Base-by-base conservation (phyloP, 225 moss, liverwort and hornwort genomes). In the Rhytidiadelphus loreus region DNA sequence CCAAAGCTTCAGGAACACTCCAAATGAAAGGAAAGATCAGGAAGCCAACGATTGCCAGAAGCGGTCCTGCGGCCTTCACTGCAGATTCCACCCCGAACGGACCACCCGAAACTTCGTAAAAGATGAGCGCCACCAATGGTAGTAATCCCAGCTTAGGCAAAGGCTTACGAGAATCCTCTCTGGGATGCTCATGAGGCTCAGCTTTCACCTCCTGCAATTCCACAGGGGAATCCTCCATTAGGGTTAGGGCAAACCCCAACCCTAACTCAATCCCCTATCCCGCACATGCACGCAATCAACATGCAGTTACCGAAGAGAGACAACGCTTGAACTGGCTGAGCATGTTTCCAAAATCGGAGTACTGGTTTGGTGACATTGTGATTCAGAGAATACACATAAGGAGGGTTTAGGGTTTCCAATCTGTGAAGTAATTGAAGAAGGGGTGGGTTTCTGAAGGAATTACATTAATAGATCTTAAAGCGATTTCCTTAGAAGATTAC, bases 1-100 rank as follows among this genome's bases (percentile, higher is more conserved):
- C 89, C 35, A 97, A 92, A 11, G 97, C 98, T 92, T 99, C 97
- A 2, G 98, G 98, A 65, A 99, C 87, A 60, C 97, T 99, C 96
- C 96, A 99, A 19, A 99, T 84, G 66, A 97, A 92, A 10, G 98
- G 96, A 73, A 97, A 99, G 89, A 96, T 58, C 89, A 87, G 28
- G 84, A 97, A 99, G 61, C 96, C 99, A 12, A 95, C n/a, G 16
- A 99, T 90, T 11, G 97, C 95, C 3, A 99, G 94, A 68, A 97
- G 90, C 7, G 99, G 97, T 11, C 96, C 99, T 46, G 95, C 99
- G 13, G 96, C 86, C 85, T 92, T 94, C 55, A 99, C 97, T 59
- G 97, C 93, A 46, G 96, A 94, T 80, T 99, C 99, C 17, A 96
- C 96, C 33, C 99, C 99, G 57, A 96, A 99, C 8, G 97, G 97